A percentile compares a stretch with the other conserved stretches of the same genome.
Evolutionary conservation across 2,329 filamentous ascomycete species (phyloP).

Genomic region (Monosporascus sp.): DNA sequence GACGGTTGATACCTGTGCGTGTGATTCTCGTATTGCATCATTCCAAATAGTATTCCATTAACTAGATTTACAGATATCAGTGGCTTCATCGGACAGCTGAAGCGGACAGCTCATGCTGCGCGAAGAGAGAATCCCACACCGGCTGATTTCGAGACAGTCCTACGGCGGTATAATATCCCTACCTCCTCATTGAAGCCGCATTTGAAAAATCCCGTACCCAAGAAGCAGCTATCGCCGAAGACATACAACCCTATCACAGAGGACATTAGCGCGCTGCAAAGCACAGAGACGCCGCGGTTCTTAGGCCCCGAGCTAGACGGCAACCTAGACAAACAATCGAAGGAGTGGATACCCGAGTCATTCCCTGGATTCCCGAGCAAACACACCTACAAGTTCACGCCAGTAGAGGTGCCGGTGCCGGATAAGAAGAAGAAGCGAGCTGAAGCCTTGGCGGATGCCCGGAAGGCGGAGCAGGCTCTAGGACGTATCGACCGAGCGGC

Average conservation of each 20-base stretch:
- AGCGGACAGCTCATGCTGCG: slow-evolving; percentile 39
- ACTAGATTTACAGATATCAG: slow-evolving; percentile 37
- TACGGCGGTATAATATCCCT: slow-evolving; percentile 47
- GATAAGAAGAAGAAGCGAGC: slow-evolving; percentile 55
- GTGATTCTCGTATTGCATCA: not conserved
- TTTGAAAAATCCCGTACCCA: slow-evolving; percentile 45
- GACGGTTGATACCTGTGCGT: slow-evolving; percentile 53
- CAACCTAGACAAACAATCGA: slow-evolving; percentile 48
- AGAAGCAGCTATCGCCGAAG: slow-evolving; percentile 29
- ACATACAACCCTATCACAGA: slow-evolving; percentile 33
- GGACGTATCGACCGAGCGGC: slow-evolving; percentile 54
- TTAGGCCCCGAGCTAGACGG: slow-evolving; percentile 54
- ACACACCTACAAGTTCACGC: slow-evolving; percentile 58
- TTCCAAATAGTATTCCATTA: slow-evolving; percentile 10
- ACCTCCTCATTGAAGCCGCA: slow-evolving; percentile 50
- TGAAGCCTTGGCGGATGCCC: slow-evolving; percentile 53
- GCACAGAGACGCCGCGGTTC: slow-evolving; percentile 33
- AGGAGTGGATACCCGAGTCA: slow-evolving; percentile 50
- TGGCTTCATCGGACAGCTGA: slow-evolving; percentile 43
- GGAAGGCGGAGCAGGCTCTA: slow-evolving; percentile 58
- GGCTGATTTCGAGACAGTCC: slow-evolving; percentile 49
- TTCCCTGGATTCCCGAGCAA: slow-evolving; percentile 60
- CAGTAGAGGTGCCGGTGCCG: slow-evolving; percentile 27
- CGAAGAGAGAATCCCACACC: slow-evolving; percentile 50
- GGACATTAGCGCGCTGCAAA: slow-evolving; percentile 33